Base-by-base conservation (phyloP, 148 eudicot species). In the Rhododendron ovatum region DNA sequence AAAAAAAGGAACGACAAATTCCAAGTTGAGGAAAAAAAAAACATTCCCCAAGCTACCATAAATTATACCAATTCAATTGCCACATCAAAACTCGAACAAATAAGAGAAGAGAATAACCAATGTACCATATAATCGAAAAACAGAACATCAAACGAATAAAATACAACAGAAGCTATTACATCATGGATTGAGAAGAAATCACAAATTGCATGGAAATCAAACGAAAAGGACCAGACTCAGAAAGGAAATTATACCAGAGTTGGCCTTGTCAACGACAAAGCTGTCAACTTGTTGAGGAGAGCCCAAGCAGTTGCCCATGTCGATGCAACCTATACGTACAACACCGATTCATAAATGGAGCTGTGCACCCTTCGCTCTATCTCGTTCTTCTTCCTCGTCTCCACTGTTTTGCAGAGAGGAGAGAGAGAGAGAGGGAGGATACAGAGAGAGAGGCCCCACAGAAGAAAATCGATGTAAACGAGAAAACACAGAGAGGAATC, bases 281-380 rank as follows among this genome's bases (percentile, higher is more conserved):
- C 5, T 33, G 85, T 50, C 78, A 84, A 50, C 85, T 33, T 50
- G 50, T 71, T 57, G 59, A 84, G 65, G 80, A 26, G 57, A 15
- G 45, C 50, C 22, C 43, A 37, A 84, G 85, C 85, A 84, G 45
- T 84, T 84, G 79, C 85, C 85, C 85, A 84, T 84, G 85, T 48
- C 22, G 57, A 7, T 53, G 17, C 63, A 53, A 33, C 8, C 57
- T 48, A 26, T 26, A 45, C 82, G 82, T 12, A 79, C 33, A 79
- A 48, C 20, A 79, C 35, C 5, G 26, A 30, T 30, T 33, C 67
- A 81, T 81, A 30, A 50, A 53, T 53, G 83, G 83, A 81, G 65
- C 63, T 53, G 20, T 14, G 18, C 9, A 78, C 30, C 53, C 67
- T 33, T 33, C 6, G 39, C 75, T 69, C 63, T 50, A 12, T 81